Conservation (phyloP, 208 protist species). For the Borovskyia barvae region DNA sequence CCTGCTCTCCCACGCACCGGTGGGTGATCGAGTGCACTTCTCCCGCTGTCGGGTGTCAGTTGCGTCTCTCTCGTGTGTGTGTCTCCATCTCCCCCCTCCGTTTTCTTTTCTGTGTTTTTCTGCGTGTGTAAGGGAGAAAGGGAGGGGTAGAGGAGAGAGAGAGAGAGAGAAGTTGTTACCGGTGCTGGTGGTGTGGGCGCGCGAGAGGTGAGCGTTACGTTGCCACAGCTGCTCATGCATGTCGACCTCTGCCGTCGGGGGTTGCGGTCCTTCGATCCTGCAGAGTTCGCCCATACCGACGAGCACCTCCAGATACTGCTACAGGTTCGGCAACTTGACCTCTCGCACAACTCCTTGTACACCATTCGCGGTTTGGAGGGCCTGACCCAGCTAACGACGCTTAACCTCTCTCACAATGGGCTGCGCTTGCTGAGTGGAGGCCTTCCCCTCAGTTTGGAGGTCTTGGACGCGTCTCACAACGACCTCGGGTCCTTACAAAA, state of each 20-base stretch:
- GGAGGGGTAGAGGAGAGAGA: too few species aligned
- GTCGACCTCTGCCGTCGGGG: slow-evolving; percentile 52
- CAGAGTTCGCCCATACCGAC: slow-evolving; percentile 47
- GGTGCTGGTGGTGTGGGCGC: too few species aligned
- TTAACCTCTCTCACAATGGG: slow-evolving; percentile 77
- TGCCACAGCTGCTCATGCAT: slow-evolving; percentile 48
- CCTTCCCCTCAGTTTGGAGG: slow-evolving; percentile 42
- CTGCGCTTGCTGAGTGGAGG: slow-evolving; percentile 47
- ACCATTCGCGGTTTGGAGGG: slow-evolving; percentile 48
- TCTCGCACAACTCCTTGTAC: slow-evolving; percentile 72
- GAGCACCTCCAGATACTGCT: slow-evolving; percentile 29
- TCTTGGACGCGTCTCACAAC: slow-evolving; percentile 80
- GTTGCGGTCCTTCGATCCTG: slow-evolving; percentile 67
- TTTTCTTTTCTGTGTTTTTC: slow-evolving; percentile 4
- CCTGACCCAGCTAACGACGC: slow-evolving; percentile 49
- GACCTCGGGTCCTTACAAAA: slow-evolving; percentile 47
- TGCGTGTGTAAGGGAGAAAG: not conserved
- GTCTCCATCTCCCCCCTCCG: not conserved
- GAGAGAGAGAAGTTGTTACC: too few species aligned
- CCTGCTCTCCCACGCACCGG: too few species aligned
- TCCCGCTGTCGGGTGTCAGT: too few species aligned
- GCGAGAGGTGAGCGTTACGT: too few species aligned
- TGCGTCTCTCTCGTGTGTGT: not conserved
- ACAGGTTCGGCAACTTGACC: slow-evolving; percentile 42
- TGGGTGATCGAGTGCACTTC: too few species aligned